A percentile compares a stretch with the other conserved stretches of the same genome.
These are phyloP conservation scores for Dipsacomyces acuminosporus DNA, from an alignment of 371 early-diverging fungal species.

Conservation along the genomic window DNA sequence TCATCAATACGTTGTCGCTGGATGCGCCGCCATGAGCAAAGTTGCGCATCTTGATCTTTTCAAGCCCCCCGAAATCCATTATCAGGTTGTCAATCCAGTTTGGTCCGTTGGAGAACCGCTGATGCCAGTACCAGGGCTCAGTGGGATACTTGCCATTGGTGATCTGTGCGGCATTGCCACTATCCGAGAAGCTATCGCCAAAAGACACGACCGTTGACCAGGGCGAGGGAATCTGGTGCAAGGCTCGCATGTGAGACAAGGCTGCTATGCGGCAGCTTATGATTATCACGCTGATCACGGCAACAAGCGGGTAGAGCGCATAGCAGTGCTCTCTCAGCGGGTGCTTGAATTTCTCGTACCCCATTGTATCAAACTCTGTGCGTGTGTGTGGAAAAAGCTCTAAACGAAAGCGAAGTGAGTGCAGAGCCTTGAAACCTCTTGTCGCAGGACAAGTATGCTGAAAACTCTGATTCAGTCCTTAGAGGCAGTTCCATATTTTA, in stretches of 20 bases:
- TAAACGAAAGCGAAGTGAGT: no score
- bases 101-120: slow-evolving; percentile 44
- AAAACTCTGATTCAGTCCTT: no score
- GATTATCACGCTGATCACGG: slow-evolving; percentile 22
- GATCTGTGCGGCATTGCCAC: slow-evolving; percentile 38
- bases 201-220: slow-evolving; percentile 41
- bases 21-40: slow-evolving; percentile 45
- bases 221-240: slow-evolving; percentile 37
- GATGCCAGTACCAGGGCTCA: slow-evolving; percentile 44
- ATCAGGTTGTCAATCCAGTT: slow-evolving; percentile 47
- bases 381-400: no score
- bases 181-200: slow-evolving; percentile 42
- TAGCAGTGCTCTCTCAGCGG: slow-evolving; percentile 35
- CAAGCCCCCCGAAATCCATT: slow-evolving; percentile 31
- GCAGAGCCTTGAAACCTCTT: no score
- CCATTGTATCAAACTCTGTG: slow-evolving; percentile 26
- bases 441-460: no score
- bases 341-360: slow-evolving; percentile 24
- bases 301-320: slow-evolving; percentile 36
- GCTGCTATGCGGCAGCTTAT: slow-evolving; percentile 34
- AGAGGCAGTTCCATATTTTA: no score
- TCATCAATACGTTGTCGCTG: slow-evolving; percentile 25
- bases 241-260: slow-evolving; percentile 7
- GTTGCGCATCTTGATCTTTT: slow-evolving; percentile 44
- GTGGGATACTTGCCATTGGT: slow-evolving; percentile 40